Percentiles rank a stretch among this genome's conserved stretches.
Conservation (phyloP, 805 yeast species). For the Pichia nakasei region DNA sequence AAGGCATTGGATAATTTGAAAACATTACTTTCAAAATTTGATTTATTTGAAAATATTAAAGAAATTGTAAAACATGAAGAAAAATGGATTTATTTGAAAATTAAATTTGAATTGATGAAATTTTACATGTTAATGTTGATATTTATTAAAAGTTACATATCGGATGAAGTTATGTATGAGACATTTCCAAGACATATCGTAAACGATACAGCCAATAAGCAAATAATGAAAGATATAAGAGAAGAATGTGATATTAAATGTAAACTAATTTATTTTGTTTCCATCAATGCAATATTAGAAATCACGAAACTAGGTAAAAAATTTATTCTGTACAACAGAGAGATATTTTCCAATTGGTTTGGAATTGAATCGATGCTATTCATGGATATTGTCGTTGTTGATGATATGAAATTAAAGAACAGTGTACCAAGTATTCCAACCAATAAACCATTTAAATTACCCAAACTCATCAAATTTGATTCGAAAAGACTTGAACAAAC, state of each 20-base stretch:
- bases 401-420: not conserved
- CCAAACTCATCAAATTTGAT: not conserved
- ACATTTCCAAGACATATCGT: not conserved
- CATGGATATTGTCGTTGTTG: constrained; percentile 1
- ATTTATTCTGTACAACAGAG: constrained; percentile 5
- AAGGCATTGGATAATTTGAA: not conserved
- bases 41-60: not conserved
- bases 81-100: constrained; percentile 2
- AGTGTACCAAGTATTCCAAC: not conserved
- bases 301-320: not conserved
- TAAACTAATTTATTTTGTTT: not conserved
- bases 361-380: constrained; percentile 1
- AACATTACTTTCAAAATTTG: not conserved
- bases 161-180: not conserved
- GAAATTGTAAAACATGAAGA: not conserved
- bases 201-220: not conserved
- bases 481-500: not conserved
- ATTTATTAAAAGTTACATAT: not conserved
- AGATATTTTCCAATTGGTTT: constrained; percentile 5
- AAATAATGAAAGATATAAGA: not conserved
- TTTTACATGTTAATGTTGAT: not conserved
- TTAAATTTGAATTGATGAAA: constrained; percentile 6
- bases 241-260: not conserved
- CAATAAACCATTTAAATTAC: not conserved
- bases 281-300: not conserved